phyloP scores from a whole-genome alignment of 2,329 filamentous ascomycete genomes.

The Ophiocordyceps camponoti-saundersi region DNA sequence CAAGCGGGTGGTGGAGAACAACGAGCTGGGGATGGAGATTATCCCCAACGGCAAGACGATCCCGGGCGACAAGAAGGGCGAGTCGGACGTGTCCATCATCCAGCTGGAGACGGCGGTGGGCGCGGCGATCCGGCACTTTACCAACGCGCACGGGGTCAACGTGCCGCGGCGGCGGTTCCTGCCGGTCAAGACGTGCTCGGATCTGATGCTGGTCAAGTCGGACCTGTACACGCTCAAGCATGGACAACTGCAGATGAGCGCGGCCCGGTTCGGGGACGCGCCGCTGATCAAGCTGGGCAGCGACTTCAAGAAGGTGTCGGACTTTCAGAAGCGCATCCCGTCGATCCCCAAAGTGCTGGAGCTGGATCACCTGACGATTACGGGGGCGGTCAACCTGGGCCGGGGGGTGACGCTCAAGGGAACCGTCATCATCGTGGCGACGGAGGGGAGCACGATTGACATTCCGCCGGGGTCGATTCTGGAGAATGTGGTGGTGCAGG shows the following conservation, averaged over 20 bases:
- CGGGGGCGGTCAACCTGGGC: conserved; percentile 89
- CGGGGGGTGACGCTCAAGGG: conserved; percentile 93
- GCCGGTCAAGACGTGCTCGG: conserved; percentile 99
- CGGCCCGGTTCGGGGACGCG: conserved; percentile 87
- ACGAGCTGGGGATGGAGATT: conserved; percentile 98
- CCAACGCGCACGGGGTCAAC: conserved; percentile 97
- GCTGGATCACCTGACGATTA: conserved; percentile 91
- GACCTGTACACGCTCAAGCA: conserved; percentile 98
- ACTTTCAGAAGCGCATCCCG: conserved; percentile 76
- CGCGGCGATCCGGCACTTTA: conserved; percentile 96
- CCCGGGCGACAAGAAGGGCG: conserved; percentile 97
- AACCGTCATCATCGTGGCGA: conserved; percentile 97
- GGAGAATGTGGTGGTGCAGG: conserved; percentile 98
- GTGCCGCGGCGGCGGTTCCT: conserved; percentile 95
- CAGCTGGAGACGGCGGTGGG: conserved; percentile 98
- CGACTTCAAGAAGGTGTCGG: conserved; percentile 99
- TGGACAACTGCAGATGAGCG: conserved; percentile 93
- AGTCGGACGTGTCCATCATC: conserved; percentile 92
- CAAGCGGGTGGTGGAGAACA: conserved; percentile 96
- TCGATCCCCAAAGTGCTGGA: conserved; percentile 84
- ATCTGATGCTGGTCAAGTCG: conserved; percentile 98
- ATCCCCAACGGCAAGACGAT: conserved; percentile 99
- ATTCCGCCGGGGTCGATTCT: conserved; percentile 91
- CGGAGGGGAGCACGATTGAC: conserved; percentile 94
- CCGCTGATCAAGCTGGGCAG: conserved; percentile 96